These are phyloP conservation scores for Tetrahymena malaccensis DNA, from an alignment of 73 alveolate genomes.

Conservation along the genomic window DNA sequence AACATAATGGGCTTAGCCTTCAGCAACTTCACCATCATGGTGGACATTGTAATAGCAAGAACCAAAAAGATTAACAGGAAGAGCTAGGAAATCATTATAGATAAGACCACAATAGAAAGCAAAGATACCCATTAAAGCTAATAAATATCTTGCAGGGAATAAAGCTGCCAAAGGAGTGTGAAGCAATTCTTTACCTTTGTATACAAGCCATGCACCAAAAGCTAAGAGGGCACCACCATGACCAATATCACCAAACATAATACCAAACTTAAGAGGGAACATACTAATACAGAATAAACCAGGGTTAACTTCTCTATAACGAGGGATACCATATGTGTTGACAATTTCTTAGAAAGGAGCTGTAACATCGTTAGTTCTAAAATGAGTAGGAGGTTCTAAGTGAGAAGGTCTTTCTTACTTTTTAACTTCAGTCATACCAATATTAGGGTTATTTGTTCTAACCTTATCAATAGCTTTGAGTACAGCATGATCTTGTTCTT, in stretches of 20 bases:
- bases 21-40: conserved; percentile 1
- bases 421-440: conserved; percentile 56
- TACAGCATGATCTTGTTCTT: conserved; percentile 45
- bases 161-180: conserved; percentile 55
- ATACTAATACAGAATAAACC: conserved; percentile 86
- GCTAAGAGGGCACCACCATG: conserved; percentile 90
- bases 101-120: conserved; percentile 89
- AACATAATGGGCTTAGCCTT: conserved; percentile 31
- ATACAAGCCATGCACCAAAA: conserved; percentile 52
- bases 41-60: conserved; percentile 66
- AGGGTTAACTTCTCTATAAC: conserved; percentile 96
- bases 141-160: conserved; percentile 60
- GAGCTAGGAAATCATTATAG: conserved; percentile 93
- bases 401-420: conserved; percentile 64
- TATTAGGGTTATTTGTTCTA: conserved; percentile 23
- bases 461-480: conserved; percentile 40
- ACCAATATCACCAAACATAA: conserved; percentile 99
- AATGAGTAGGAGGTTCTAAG: conserved; percentile 79
- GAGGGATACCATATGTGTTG: conserved; percentile 95
- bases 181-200: conserved; percentile 42
- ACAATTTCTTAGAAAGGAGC: conserved; percentile 87
- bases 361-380: conserved; percentile 90
- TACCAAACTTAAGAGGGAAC: conserved; percentile 96
- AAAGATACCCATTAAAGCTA: conserved; percentile 89
- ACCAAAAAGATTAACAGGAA: conserved; percentile 77